phyloP scores from a whole-genome alignment of 768 basidiomycete genomes.

The Zangia roseola region DNA sequence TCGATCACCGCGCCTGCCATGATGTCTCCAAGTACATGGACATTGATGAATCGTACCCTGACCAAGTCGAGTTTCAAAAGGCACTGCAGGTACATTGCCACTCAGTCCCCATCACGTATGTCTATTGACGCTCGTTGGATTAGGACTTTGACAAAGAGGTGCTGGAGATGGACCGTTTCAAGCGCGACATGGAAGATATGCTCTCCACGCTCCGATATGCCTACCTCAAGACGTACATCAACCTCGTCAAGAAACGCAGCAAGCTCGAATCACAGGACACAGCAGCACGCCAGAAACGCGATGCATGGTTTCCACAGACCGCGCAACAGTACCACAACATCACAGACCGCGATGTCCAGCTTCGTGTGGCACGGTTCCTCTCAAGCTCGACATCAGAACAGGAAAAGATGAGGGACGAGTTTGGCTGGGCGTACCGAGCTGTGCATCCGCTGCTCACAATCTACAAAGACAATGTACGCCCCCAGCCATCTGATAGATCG shows the following conservation, averaged over 20 bases:
- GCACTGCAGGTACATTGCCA: constrained; percentile 20
- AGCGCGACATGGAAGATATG: constrained; percentile 28
- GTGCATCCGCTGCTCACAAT: constrained; percentile 41
- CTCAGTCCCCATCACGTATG: too few species aligned
- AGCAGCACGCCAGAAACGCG: constrained; percentile 20
- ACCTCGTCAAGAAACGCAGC: constrained; percentile 15
- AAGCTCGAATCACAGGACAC: constrained; percentile 19
- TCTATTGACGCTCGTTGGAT: background rate
- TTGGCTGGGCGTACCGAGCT: constrained; percentile 51
- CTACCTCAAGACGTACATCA: constrained; percentile 25
- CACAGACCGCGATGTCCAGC: constrained; percentile 40
- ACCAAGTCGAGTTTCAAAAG: constrained; percentile 26
- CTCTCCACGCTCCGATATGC: constrained; percentile 31
- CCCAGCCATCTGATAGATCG: background rate
- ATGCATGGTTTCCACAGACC: constrained; percentile 32
- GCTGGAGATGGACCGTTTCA: constrained; percentile 18
- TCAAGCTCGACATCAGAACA: constrained; percentile 24
- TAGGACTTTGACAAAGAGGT: constrained; percentile 22
- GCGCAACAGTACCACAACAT: constrained; percentile 30
- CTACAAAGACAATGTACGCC: constrained; percentile 43
- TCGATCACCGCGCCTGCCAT: constrained; percentile 24
- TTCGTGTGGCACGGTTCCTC: constrained; percentile 50
- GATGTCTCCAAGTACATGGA: constrained; percentile 29
- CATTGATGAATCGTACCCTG: constrained; percentile 24
- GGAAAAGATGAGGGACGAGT: constrained; percentile 50